These are phyloP conservation scores for Calocera cornea DNA, from an alignment of 768 basidiomycete species.

Conservation along the genomic window DNA sequence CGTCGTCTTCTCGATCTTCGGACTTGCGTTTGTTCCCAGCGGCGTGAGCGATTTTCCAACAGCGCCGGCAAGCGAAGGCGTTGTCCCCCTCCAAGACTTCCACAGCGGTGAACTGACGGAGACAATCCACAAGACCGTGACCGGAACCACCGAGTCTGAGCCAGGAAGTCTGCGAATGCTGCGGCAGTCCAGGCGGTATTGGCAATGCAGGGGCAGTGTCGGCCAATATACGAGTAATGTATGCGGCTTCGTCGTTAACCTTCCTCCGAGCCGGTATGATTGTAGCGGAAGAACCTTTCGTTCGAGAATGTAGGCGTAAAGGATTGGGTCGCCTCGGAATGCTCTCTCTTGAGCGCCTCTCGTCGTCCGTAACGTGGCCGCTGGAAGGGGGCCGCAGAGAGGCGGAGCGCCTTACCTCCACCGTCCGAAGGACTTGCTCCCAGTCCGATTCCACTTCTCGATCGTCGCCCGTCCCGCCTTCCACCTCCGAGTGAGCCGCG, in stretches of 20 bases:
- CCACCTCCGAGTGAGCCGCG: neutral
- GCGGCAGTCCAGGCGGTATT: neutral
- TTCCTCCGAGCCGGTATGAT: neutral
- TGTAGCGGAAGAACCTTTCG: neutral
- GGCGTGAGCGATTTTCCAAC: conserved; percentile 76
- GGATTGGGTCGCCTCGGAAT: neutral
- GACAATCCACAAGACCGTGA: conserved; percentile 42
- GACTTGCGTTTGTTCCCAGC: conserved; percentile 33
- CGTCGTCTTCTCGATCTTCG: conserved; percentile 10
- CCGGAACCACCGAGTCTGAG: conserved; percentile 8
- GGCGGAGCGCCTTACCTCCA: neutral
- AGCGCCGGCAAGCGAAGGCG: conserved; percentile 80
- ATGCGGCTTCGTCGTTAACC: neutral
- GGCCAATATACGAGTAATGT: neutral
- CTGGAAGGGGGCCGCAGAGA: neutral
- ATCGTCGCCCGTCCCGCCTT: neutral
- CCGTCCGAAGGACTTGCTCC: neutral
- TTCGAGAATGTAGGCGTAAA: neutral
- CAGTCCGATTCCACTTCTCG: neutral
- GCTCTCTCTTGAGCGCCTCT: neutral
- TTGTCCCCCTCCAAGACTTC: conserved; percentile 90
- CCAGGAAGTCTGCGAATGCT: conserved; percentile 5
- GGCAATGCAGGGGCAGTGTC: neutral
- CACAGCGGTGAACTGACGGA: conserved; percentile 82
- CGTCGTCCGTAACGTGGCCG: neutral